phyloP scores from a whole-genome alignment of 192 early-diverging fungal species.

The Allomyces macrogynus region DNA sequence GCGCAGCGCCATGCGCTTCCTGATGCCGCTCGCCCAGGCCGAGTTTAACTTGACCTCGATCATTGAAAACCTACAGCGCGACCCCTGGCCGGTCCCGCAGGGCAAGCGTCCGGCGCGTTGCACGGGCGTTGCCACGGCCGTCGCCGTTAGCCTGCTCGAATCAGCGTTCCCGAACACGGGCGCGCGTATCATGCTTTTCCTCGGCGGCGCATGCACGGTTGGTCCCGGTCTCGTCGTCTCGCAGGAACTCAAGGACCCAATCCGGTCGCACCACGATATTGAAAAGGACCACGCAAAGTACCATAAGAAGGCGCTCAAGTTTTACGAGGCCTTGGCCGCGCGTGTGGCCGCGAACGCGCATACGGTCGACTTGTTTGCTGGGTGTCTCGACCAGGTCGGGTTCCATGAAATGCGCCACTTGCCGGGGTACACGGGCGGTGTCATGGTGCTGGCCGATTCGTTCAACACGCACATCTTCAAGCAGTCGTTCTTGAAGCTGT shows the following conservation, averaged over 20 bases:
- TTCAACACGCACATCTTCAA: constrained; percentile 94
- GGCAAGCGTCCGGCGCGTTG: constrained; percentile 81
- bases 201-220: constrained; percentile 78
- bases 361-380: constrained; percentile 88
- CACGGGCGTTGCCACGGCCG: constrained; percentile 83
- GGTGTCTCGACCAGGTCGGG: constrained; percentile 94
- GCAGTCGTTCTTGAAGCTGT: constrained; percentile 86
- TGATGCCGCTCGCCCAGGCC: constrained; percentile 81
- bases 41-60: constrained; percentile 89
- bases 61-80: constrained; percentile 87
- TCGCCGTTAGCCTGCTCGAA: constrained; percentile 81
- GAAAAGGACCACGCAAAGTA: constrained; percentile 85
- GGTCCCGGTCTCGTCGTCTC: constrained; percentile 92
- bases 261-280: constrained; percentile 95
- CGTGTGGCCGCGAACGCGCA: constrained; percentile 73
- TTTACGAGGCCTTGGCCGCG: constrained; percentile 74
- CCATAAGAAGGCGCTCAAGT: constrained; percentile 87
- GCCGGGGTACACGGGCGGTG: constrained; percentile 71
- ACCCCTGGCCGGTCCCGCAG: constrained; percentile 84
- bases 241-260: constrained; percentile 72
- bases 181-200: constrained; percentile 78
- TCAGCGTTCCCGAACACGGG: constrained; percentile 79
- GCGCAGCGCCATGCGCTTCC: constrained; percentile 32
- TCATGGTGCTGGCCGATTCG: constrained; percentile 86
- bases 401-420: constrained; percentile 90